Evolutionary conservation across 108 stramenopile genomes (phyloP).

Genomic region (Cyclostephanos tholiformis): DNA sequence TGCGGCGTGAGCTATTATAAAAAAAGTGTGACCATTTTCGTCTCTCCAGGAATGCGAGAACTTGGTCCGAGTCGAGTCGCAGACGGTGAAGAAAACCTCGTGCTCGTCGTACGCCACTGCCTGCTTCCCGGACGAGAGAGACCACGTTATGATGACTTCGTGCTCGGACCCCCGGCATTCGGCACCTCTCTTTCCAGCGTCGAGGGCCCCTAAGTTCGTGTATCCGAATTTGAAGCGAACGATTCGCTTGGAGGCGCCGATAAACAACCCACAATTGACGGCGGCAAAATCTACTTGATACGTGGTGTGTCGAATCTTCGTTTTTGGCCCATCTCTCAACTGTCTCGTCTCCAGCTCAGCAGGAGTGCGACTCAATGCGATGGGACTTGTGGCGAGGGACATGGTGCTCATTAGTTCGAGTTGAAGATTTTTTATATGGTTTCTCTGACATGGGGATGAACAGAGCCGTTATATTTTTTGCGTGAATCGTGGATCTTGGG

Average conservation of each 20-base stretch:
- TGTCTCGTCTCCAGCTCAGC: too few species aligned
- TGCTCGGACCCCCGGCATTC: constrained; percentile 58
- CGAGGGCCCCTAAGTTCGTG: constrained; percentile 39
- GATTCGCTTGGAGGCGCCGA: constrained; percentile 46
- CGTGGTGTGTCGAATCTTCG: constrained; percentile 29
- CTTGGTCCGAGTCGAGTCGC: constrained; percentile 43
- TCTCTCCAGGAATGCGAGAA: constrained; percentile 59
- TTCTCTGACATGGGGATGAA: too few species aligned
- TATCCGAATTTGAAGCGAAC: constrained; percentile 61
- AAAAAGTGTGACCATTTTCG: constrained; percentile 34
- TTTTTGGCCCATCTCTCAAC: neutral
- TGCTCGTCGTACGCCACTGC: constrained; percentile 28
- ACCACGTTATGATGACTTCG: constrained; percentile 49
- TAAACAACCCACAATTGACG: constrained; percentile 41
- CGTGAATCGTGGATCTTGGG: too few species aligned
- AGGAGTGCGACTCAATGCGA: too few species aligned
- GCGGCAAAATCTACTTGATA: constrained; percentile 55
- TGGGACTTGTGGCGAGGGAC: too few species aligned
- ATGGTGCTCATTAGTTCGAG: too few species aligned
- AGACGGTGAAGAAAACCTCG: constrained; percentile 37
- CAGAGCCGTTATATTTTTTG: too few species aligned
- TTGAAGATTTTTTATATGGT: too few species aligned
- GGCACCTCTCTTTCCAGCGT: constrained; percentile 34
- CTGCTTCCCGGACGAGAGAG: constrained; percentile 51
- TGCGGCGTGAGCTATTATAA: constrained; percentile 26